Evolutionary conservation across 352 stramenopile species (phyloP).

Genomic region (Phytophthora cactorum): DNA sequence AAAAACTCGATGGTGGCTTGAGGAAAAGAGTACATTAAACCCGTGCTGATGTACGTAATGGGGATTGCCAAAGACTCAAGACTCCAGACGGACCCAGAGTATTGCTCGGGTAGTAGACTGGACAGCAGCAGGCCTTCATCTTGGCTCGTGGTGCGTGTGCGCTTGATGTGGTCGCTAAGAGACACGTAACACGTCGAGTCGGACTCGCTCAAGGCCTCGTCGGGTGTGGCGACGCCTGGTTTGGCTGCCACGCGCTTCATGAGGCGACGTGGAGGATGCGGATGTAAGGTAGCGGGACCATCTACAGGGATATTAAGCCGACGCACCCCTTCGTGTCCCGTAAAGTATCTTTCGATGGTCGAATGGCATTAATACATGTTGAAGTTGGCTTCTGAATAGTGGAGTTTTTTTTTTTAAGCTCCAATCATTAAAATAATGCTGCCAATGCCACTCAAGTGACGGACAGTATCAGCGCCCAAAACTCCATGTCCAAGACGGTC

Average conservation of each 20-base stretch:
- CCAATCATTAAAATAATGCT: too few relatives aligned
- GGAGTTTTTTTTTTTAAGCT: too few relatives aligned
- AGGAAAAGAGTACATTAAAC: constrained; percentile 70
- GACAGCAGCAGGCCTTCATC: constrained; percentile 33
- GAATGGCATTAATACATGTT: not conserved
- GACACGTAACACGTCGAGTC: constrained; percentile 36
- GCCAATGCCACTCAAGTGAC: too few relatives aligned
- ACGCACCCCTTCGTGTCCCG: constrained; percentile 23
- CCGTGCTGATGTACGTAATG: constrained; percentile 81
- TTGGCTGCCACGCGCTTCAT: constrained; percentile 28
- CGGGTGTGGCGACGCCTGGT: constrained; percentile 13
- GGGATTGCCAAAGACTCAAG: constrained; percentile 66
- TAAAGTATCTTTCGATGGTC: constrained; percentile 24
- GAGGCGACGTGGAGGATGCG: not conserved
- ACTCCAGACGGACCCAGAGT: constrained; percentile 55
- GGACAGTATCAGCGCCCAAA: too few relatives aligned
- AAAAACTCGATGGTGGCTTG: constrained; percentile 83
- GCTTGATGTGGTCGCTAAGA: constrained; percentile 31
- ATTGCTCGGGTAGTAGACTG: constrained; percentile 24
- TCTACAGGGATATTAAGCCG: not conserved
- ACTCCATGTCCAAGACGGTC: too few relatives aligned
- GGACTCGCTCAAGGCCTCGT: constrained; percentile 31
- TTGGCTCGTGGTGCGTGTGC: constrained; percentile 26
- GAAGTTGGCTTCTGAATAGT: not conserved
- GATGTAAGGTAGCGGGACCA: not conserved